Base-by-base conservation (phyloP, 768 basidiomycete genomes). In the Rhodosporidiobolus odoratus region DNA sequence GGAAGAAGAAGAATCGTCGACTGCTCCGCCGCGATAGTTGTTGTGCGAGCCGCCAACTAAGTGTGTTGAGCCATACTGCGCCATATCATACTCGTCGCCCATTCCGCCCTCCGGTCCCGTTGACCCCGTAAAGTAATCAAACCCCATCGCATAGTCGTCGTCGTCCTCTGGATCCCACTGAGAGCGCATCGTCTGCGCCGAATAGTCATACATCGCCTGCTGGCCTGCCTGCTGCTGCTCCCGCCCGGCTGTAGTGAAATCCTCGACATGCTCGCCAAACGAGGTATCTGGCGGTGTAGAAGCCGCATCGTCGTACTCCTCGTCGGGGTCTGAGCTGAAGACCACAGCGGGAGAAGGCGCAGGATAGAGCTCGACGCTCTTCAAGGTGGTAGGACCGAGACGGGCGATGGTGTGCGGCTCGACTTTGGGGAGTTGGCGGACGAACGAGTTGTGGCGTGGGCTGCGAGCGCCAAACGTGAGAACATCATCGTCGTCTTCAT, bases 371-470 rank as follows among this genome's bases (percentile, higher is more conserved):
- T 80, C 83, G 60, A 76, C 75, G 16, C 90, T 90, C 82, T 98
- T 99, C 73, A 98, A 83, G 56, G 90, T 84, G 8, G 96, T 94
- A 8, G 88, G 88, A 0, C 88, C 86, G 56, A 89, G 88, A 45
- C 86, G 83, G 19, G 87, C 87, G 64, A 89, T 89, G 16, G 88
- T 89, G 72, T 88, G 80, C 37, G 85, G 84, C 48, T 88, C 86
- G 38, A 83, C 79, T 25, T 65, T 63, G n/a, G 57, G 48, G 12
- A 53, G 13, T n/a, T 60, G 54, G 27, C 45, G 56, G 17, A 35
- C 57, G 35, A 67, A 72, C 76, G 75, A 35, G 62, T 71, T 50
- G 60, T 71, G 53, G 35, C 74, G 69, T 12, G 72, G 70, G 40
- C 72, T 67, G 38, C 60, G 59, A 48, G 72, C 69, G 48, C 77